Conservation (phyloP, 495 filamentous ascomycete genomes). For the Penicillium alfredii region DNA sequence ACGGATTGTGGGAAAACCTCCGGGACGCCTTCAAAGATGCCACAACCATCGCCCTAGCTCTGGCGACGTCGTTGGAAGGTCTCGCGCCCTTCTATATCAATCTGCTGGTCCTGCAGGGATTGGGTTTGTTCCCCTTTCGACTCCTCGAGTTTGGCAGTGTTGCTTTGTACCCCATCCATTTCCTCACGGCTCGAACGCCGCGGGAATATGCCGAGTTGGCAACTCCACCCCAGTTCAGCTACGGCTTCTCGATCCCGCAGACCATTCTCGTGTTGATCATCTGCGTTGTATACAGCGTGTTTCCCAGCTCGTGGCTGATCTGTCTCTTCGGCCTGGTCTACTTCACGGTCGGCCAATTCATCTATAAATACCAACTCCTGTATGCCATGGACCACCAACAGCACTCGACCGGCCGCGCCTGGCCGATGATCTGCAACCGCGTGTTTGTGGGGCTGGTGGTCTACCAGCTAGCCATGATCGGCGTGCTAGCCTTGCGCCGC, state of each 20-base stretch:
- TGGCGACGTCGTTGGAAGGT: slow-evolving; percentile 68
- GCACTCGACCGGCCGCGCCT: slow-evolving; percentile 88
- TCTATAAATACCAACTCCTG: slow-evolving; percentile 95
- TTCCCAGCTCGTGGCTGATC: slow-evolving; percentile 75
- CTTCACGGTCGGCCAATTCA: slow-evolving; percentile 83
- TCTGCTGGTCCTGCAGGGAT: slow-evolving; percentile 85
- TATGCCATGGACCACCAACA: slow-evolving; percentile 98
- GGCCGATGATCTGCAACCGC: slow-evolving; percentile 92
- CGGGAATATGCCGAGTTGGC: slow-evolving; percentile 82
- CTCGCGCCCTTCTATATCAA: slow-evolving; percentile 86
- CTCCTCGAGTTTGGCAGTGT: slow-evolving; percentile 87
- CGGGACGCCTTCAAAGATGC: slow-evolving; percentile 71
- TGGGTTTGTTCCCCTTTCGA: slow-evolving; percentile 89
- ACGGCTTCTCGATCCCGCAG: slow-evolving; percentile 91
- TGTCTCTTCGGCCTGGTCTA: slow-evolving; percentile 80
- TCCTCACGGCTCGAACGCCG: slow-evolving; percentile 78
- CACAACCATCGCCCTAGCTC: slow-evolving; percentile 63
- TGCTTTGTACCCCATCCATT: slow-evolving; percentile 72
- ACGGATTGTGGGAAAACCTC: slow-evolving; percentile 63
- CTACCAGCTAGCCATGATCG: slow-evolving; percentile 88
- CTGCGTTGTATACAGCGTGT: slow-evolving; percentile 88
- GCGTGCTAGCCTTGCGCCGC: slow-evolving; percentile 67
- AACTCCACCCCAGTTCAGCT: slow-evolving; percentile 83
- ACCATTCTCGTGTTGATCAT: slow-evolving; percentile 88
- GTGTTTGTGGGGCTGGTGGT: slow-evolving; percentile 76